These are phyloP conservation scores for Terfezia claveryi DNA, from an alignment of 495 filamentous ascomycete species.

Conservation along the genomic window DNA sequence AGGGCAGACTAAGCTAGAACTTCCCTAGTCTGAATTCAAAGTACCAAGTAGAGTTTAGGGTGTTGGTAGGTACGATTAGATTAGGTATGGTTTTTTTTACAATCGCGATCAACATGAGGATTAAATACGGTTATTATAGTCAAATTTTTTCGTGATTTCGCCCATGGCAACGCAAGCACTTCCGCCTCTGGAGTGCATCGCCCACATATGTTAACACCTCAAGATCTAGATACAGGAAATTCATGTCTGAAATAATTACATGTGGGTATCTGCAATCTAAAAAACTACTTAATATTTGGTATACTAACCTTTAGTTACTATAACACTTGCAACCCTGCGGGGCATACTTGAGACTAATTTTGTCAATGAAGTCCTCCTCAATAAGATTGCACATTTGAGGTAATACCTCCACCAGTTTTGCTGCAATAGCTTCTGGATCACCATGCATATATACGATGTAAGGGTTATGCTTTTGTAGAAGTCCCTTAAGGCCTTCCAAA, in stretches of 20 bases:
- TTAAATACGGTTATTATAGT: too few species aligned
- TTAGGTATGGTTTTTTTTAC: too few species aligned
- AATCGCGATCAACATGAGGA: too few species aligned
- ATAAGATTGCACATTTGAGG: conserved; percentile 2
- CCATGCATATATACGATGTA: not conserved
- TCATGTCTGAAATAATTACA: not conserved
- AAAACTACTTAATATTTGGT: conserved; percentile 2
- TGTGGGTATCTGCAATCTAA: not conserved
- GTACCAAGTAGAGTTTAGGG: too few species aligned
- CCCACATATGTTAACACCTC: not conserved
- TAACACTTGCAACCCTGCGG: not conserved
- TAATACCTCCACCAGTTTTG: not conserved
- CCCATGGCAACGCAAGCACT: not conserved
- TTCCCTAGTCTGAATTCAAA: too few species aligned
- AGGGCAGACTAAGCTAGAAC: too few species aligned
- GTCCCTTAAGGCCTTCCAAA: not conserved
- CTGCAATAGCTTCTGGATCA: not conserved
- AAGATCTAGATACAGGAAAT: not conserved
- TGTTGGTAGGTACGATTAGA: too few species aligned
- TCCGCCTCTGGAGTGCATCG: too few species aligned
- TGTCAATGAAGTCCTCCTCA: conserved; percentile 2
- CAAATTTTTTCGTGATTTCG: not conserved
- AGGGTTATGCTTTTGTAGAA: not conserved
- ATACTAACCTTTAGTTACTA: conserved; percentile 4
- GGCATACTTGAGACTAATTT: conserved; percentile 5